These are phyloP conservation scores for Aquilaria agallochum DNA, from an alignment of 441 rosid genomes.

Conservation along the genomic window DNA sequence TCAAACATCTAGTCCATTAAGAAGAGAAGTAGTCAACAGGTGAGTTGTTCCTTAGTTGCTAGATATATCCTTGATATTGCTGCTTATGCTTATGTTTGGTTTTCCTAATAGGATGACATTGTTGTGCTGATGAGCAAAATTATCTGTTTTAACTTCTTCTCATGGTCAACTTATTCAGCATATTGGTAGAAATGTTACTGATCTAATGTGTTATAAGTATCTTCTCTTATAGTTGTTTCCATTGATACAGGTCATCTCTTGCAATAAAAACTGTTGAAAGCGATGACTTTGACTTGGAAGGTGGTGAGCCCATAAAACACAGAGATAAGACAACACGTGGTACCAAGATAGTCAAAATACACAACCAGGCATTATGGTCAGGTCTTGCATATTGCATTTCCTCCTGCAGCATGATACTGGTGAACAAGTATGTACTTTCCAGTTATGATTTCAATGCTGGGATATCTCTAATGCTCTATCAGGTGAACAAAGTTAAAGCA, in stretches of 20 bases:
- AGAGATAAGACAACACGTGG: conserved; percentile 42
- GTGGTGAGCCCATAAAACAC: conserved; percentile 61
- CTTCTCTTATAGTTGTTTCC: background rate
- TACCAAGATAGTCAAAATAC: conserved; percentile 40
- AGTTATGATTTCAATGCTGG: conserved; percentile 95
- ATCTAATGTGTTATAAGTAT: too few species aligned
- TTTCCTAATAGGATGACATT: too few species aligned
- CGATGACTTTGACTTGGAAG: conserved; percentile 76
- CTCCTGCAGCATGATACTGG: conserved; percentile 97
- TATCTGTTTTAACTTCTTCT: too few species aligned
- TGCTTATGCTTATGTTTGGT: too few species aligned
- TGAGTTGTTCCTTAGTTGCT: conserved; percentile 9
- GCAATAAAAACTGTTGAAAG: conserved; percentile 58
- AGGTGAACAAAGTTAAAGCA: conserved; percentile 44
- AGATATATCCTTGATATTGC: too few species aligned
- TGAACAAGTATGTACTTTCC: conserved; percentile 94
- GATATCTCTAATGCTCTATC: conserved; percentile 92
- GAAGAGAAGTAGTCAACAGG: conserved; percentile 54
- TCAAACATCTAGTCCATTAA: conserved; percentile 36
- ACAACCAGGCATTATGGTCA: conserved; percentile 79
- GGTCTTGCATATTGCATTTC: conserved; percentile 94
- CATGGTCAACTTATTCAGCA: too few species aligned
- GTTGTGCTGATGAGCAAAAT: too few species aligned
- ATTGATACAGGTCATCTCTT: conserved; percentile 39
- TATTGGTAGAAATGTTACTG: too few species aligned